Evolutionary conservation across 2,329 filamentous ascomycete species (phyloP).

Genomic region (Phaeomoniella chlamydospora): DNA sequence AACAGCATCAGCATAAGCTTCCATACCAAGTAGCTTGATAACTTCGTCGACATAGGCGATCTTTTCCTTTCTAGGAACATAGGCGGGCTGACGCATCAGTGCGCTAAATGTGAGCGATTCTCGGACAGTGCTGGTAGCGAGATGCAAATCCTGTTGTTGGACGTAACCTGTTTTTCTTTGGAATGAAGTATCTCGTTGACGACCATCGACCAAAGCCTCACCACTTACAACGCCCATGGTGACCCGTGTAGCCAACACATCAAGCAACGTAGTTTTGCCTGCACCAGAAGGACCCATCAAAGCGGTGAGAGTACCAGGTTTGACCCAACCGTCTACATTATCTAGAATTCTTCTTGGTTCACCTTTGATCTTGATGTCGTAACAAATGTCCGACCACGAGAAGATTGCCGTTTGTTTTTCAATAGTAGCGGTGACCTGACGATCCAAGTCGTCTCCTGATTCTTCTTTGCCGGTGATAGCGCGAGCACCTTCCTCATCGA

Average conservation of each 20-base stretch:
- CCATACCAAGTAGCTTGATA: conserved; percentile 81
- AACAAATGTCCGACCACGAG: conserved; percentile 76
- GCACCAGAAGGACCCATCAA: conserved; percentile 84
- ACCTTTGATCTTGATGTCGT: conserved; percentile 66
- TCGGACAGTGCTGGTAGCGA: conserved; percentile 71
- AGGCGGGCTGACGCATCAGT: conserved; percentile 65
- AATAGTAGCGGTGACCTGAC: conserved; percentile 25
- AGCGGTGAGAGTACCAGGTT: conserved; percentile 77
- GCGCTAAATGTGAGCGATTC: conserved; percentile 82
- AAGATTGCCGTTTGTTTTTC: conserved; percentile 62
- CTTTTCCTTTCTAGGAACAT: conserved; percentile 62
- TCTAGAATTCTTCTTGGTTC: conserved; percentile 65
- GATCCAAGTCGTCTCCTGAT: not conserved
- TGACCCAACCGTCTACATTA: conserved; percentile 83
- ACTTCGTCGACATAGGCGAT: conserved; percentile 78
- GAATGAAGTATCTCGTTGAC: conserved; percentile 63
- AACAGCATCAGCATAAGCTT: conserved; percentile 76
- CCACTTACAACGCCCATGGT: conserved; percentile 82
- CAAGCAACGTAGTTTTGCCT: conserved; percentile 84
- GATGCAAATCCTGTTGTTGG: conserved; percentile 82
- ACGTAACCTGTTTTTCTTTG: conserved; percentile 87
- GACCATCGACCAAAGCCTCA: conserved; percentile 71
- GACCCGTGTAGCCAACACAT: conserved; percentile 71
- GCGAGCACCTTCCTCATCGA: too few species aligned
- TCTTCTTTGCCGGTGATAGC: conserved; percentile 2